A percentile compares a stretch with the other conserved stretches of the same genome.
phyloP scores from a whole-genome alignment of 805 yeast species.

The Brettanomyces sp. region DNA sequence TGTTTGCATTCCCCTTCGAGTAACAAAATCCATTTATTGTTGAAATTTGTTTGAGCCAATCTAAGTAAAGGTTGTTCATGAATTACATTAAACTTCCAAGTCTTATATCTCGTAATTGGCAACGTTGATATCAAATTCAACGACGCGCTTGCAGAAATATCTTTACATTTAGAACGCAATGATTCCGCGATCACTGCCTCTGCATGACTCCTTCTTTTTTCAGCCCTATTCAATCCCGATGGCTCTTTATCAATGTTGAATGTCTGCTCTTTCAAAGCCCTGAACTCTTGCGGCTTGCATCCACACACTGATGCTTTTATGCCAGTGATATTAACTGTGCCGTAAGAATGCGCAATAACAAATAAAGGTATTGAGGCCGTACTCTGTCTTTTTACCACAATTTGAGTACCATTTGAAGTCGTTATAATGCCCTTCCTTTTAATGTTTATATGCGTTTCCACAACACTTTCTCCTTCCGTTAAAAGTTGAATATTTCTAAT shows the following conservation, averaged over 20 bases:
- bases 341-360: slow-evolving; percentile 40
- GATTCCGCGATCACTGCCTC: no score
- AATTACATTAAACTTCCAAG: slow-evolving; percentile 23
- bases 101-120: slow-evolving; percentile 10
- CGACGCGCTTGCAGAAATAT: slow-evolving; percentile 1
- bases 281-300: slow-evolving; percentile 38
- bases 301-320: slow-evolving; percentile 41
- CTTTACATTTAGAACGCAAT: not conserved
- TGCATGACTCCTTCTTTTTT: no score
- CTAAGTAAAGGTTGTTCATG: slow-evolving; percentile 52
- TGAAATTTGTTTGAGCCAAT: slow-evolving; percentile 40
- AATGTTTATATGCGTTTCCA: slow-evolving; percentile 7
- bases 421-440: slow-evolving; percentile 10
- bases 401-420: slow-evolving; percentile 9
- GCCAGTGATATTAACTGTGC: slow-evolving; percentile 41
- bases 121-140: not conserved
- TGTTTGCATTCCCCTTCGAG: slow-evolving; percentile 63
- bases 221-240: no score
- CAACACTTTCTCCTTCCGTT: no score
- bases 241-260: not conserved
- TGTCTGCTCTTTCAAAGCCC: not conserved
- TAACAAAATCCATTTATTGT: slow-evolving; percentile 63
- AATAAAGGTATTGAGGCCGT: slow-evolving; percentile 28
- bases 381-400: slow-evolving; percentile 6
- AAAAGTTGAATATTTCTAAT: no score